These are phyloP conservation scores for Dactylella cylindrospora DNA, from an alignment of 2,329 filamentous ascomycete species.

Conservation along the genomic window DNA sequence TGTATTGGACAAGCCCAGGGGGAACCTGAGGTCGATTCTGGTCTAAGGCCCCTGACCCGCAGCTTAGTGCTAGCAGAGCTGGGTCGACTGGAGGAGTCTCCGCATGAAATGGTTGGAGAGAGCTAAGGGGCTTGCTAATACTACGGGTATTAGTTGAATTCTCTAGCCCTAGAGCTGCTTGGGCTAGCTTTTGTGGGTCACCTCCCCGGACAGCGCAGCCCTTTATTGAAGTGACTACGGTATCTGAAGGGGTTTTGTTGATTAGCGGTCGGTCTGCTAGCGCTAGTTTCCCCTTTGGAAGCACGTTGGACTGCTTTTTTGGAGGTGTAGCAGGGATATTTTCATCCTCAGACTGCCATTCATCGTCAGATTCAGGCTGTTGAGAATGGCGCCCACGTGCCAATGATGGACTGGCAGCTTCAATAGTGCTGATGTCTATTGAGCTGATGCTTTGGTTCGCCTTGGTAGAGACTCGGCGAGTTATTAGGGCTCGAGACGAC, in stretches of 20 bases:
- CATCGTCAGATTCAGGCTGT: neutral
- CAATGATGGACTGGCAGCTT: neutral
- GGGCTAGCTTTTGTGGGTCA: conserved; percentile 6
- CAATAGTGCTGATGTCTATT: neutral
- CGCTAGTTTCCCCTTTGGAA: neutral
- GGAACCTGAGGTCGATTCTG: neutral
- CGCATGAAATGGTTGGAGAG: too few relatives aligned
- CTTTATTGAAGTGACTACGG: too few relatives aligned
- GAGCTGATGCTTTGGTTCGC: neutral
- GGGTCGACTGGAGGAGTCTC: conserved; percentile 8
- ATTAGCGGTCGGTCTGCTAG: neutral
- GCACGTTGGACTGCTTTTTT: neutral
- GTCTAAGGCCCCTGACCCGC: neutral
- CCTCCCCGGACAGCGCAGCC: too few relatives aligned
- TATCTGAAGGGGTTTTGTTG: too few relatives aligned
- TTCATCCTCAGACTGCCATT: neutral
- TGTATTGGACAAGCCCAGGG: neutral
- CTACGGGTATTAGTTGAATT: neutral
- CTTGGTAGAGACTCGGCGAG: conserved; percentile 4
- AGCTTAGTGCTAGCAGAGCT: conserved; percentile 4
- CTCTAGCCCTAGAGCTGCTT: conserved; percentile 12
- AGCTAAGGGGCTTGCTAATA: neutral
- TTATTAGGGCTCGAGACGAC: neutral
- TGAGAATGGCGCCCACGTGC: conserved; percentile 5
- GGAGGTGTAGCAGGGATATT: neutral